Evolutionary conservation across 164 flowering plant genomes (phyloP), one percentile per base, ranked within the genome.

Genomic region (Vitis amurensis): DNA sequence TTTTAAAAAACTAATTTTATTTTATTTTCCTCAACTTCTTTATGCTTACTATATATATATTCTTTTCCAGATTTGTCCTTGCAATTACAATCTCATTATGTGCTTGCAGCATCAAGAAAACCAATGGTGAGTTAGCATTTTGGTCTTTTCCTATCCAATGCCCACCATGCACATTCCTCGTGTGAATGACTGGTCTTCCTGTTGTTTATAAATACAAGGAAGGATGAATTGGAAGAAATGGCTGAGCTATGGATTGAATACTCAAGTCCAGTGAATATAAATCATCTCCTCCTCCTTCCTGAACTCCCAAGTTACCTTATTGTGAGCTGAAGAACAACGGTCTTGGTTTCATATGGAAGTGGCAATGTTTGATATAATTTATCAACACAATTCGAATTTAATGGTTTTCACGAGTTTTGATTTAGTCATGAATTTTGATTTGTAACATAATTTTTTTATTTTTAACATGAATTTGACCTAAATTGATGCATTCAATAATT

Each of bases 301-400:
- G 17, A 61, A 75, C 62, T 59, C 82, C 82, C 55, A 59, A 50
- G 44, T 70, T 72, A 50, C 68, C 70, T 17, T 55, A n/a, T 52
- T 56, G 27, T 23, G 27, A 23, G 27, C 27, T 1, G 27, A 23
- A 23, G 2, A 23, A 23, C 27, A 23, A 23, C 27, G 2, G 27
- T 23, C 27, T 23, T 23, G 27, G 27, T 23, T 23, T 23, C 0
- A 23, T 23, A 23, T 2, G 27, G 27, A 23, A 23, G 27, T 23
- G 27, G 1, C 0, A 23, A 23, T 1, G 27, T 23, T 23, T 23
- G 27, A 23, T 23, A 23, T 23, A 23, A 23, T 23, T 23, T 23
- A 23, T 23, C 0, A 23, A 23, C 1, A 23, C 27, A 0, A 23
- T 1, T 23, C 27, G 1, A 23, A 23, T 23, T 23, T 23, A 23